A percentile compares a stretch with the other conserved stretches of the same genome.
Evolutionary conservation across 768 basidiomycete genomes (phyloP).

Genomic region (Russula earlei): DNA sequence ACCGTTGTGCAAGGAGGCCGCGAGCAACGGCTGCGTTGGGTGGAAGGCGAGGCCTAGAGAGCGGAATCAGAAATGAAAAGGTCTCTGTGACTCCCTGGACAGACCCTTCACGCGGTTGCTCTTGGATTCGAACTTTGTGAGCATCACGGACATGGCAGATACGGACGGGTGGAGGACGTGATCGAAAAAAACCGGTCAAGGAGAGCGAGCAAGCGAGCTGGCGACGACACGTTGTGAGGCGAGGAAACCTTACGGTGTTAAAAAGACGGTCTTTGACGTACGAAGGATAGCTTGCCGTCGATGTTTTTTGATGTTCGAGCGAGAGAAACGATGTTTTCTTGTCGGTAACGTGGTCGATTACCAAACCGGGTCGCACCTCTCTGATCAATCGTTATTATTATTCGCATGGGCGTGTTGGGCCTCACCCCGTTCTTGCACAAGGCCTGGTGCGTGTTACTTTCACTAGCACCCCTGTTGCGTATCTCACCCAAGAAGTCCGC

Average conservation of each 20-base stretch:
- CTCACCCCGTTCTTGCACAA: constrained; percentile 62
- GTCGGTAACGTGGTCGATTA: constrained; percentile 7
- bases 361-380: background rate
- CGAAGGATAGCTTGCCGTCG: background rate
- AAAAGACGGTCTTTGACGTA: background rate
- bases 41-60: constrained; percentile 77
- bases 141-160: constrained; percentile 83
- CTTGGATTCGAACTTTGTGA: constrained; percentile 99
- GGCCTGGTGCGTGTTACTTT: constrained; percentile 37
- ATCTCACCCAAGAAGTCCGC: constrained; percentile 37
- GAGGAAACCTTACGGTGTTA: background rate
- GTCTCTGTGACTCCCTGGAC: constrained; percentile 17
- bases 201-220: background rate
- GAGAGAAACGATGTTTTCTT: background rate
- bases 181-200: background rate
- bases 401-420: constrained; percentile 65
- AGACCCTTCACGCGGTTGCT: constrained; percentile 95
- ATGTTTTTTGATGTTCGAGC: background rate
- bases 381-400: background rate
- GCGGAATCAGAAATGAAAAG: constrained; percentile 1
- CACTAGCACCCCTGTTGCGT: background rate
- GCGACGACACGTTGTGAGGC: background rate
- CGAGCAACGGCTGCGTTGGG: constrained; percentile 91
- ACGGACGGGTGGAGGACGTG: background rate
- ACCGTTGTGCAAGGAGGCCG: constrained; percentile 94